Base-by-base conservation (phyloP, 768 basidiomycete species). In the Galerina sulciceps region DNA sequence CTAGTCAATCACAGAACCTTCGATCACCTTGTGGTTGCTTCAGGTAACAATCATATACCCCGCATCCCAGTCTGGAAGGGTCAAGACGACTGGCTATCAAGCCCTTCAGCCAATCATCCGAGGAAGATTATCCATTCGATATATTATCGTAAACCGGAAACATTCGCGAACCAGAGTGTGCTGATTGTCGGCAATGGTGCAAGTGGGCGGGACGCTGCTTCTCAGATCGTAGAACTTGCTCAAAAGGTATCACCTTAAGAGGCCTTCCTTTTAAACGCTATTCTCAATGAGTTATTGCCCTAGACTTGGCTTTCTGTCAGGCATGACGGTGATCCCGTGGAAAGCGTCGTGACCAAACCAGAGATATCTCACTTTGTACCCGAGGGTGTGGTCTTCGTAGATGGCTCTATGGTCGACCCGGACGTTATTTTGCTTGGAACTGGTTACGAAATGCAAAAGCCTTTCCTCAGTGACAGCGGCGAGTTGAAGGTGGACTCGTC, bases 41-140 rank as follows among this genome's bases (percentile, higher is more conserved):
- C 71, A n/a, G 86, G 86, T 4, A 82, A 82, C 58, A 81, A 85
- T 56, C 84, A 84, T 59, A 73, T 79, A 55, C 85, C 86, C 2
- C 72, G 73, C 22, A 71, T 77, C 1, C 79, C 79, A 5, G 60
- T 63, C 5, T 85, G 81, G 72, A 67, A 65, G 11, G 85, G 85
- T 1, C 76, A 81, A 52, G 75, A 81, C 2, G 72, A 71, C 5
- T 87, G 86, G 85, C 65, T 83, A 10, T 71, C 66, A 3, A 71
- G 68, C 45, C 51, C 35, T 13, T 54, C 60, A 6, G 22, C 50
- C 2, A 36, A 48, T 11, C 59, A 60, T 35, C 57, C 67, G 18
- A 76, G 82, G 23, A 70, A 79, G 56, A 76, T 85, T 1, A 34
- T 80, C 10, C 85, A 87, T 66, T 83, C 83, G 1, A 72, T 85